Conservation (phyloP, 352 stramenopile species). For the Elongisporangium prolatum region DNA sequence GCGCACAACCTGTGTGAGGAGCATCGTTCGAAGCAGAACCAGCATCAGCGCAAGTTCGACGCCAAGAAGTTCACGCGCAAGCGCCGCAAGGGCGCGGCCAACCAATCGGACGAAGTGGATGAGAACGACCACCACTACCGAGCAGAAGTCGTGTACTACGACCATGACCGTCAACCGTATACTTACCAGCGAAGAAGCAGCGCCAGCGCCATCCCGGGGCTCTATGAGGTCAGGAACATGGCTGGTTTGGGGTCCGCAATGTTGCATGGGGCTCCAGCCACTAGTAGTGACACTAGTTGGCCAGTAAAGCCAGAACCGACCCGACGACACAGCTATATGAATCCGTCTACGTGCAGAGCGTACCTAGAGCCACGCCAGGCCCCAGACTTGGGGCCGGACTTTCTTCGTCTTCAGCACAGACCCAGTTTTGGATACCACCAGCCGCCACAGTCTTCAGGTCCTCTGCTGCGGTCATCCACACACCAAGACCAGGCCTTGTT, state of each 20-base stretch:
- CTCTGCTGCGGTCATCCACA: not conserved
- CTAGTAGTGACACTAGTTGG: conserved; percentile 4
- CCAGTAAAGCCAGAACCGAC: not conserved
- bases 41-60: conserved; percentile 82
- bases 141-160: not conserved
- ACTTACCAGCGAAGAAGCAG: not conserved
- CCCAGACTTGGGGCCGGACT: not conserved
- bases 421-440: not conserved
- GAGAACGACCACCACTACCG: conserved; percentile 6
- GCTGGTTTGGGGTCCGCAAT: conserved; percentile 4
- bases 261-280: conserved; percentile 1
- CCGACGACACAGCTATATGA: not conserved
- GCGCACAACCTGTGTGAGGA: conserved; percentile 77
- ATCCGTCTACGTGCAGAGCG: conserved; percentile 6
- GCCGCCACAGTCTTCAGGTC: not conserved
- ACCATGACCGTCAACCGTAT: not conserved
- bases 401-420: not conserved
- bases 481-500: not conserved
- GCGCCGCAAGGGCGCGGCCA: conserved; percentile 19
- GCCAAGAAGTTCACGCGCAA: conserved; percentile 72
- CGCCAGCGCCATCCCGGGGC: not conserved
- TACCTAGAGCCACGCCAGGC: conserved; percentile 5
- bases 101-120: conserved; percentile 13
- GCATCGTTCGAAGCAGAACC: conserved; percentile 74
- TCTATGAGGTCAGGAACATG: not conserved